Evolutionary conservation across 2,329 filamentous ascomycete genomes (phyloP).

Genomic region (Nectriaceae sp.): DNA sequence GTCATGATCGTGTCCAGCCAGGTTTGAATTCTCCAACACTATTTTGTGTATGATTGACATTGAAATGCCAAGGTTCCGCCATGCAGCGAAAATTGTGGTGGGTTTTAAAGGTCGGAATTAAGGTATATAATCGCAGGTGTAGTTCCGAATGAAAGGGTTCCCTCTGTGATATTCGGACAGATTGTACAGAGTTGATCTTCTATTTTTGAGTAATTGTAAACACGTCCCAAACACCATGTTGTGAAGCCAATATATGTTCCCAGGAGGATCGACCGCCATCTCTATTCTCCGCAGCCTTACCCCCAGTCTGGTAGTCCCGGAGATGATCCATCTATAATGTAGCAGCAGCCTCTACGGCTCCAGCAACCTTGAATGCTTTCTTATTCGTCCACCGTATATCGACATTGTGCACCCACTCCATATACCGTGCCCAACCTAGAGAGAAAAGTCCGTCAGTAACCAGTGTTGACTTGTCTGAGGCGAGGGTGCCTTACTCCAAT

Average conservation of each 20-base stretch:
- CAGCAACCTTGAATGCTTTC: conserved; percentile 62
- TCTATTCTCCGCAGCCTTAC: conserved; percentile 1
- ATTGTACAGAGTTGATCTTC: too few species aligned
- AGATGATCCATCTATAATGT: conserved; percentile 43
- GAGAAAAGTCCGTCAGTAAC: conserved; percentile 13
- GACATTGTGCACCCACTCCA: conserved; percentile 89
- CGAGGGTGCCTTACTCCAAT: conserved; percentile 74
- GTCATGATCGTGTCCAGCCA: too few species aligned
- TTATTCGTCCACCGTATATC: conserved; percentile 69
- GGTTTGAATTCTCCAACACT: too few species aligned
- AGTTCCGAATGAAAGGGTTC: too few species aligned
- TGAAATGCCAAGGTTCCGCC: too few species aligned
- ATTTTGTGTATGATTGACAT: too few species aligned
- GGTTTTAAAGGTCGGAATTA: too few species aligned
- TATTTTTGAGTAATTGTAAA: conserved; percentile 14
- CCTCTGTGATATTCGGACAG: too few species aligned
- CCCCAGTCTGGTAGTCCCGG: background rate
- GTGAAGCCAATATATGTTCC: conserved; percentile 17
- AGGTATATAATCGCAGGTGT: too few species aligned
- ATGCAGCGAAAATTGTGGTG: too few species aligned
- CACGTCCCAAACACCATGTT: conserved; percentile 23
- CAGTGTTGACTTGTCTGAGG: background rate
- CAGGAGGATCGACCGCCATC: background rate
- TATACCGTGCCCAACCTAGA: conserved; percentile 86
- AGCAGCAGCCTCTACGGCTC: conserved; percentile 62